Percentiles rank a stretch among this genome's conserved stretches.
phyloP scores from a whole-genome alignment of 176 grass and related monocot species.

The Hordeum marinum region DNA sequence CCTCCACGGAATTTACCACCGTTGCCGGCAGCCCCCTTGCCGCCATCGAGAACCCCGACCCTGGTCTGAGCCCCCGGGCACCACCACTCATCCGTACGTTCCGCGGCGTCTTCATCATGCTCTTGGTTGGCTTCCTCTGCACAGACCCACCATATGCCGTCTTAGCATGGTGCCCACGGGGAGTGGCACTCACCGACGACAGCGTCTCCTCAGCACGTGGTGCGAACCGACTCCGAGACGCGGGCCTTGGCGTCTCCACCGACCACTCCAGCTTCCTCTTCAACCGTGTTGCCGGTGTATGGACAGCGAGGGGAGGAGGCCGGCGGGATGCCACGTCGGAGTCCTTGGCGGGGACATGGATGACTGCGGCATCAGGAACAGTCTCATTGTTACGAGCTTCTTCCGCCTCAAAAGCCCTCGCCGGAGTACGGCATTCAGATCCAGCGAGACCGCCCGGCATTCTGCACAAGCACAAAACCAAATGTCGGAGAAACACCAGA shows the following conservation, averaged over 20 bases:
- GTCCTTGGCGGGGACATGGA: neutral
- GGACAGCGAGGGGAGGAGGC: constrained; percentile 33
- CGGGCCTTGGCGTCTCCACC: constrained; percentile 36
- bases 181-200: constrained; percentile 27
- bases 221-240: constrained; percentile 49
- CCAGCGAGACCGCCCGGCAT: constrained; percentile 50
- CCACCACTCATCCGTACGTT: constrained; percentile 24
- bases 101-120: constrained; percentile 46
- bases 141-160: constrained; percentile 41
- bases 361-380: neutral
- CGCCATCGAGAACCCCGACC: neutral
- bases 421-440: constrained; percentile 21
- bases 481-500: neutral
- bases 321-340: neutral
- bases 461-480: neutral
- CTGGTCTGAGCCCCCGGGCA: neutral
- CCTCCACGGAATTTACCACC: constrained; percentile 49
- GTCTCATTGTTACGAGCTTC: constrained; percentile 32
- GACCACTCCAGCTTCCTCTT: constrained; percentile 60
- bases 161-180: constrained; percentile 36
- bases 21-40: constrained; percentile 16
- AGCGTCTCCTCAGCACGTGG: constrained; percentile 25
- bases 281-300: neutral
- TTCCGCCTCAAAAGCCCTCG: constrained; percentile 28
- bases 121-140: constrained; percentile 68